Evolutionary conservation across 768 basidiomycete genomes (phyloP), one percentile per base, ranked within the genome.

Genomic region (Tricholoma bakamatsutake): DNA sequence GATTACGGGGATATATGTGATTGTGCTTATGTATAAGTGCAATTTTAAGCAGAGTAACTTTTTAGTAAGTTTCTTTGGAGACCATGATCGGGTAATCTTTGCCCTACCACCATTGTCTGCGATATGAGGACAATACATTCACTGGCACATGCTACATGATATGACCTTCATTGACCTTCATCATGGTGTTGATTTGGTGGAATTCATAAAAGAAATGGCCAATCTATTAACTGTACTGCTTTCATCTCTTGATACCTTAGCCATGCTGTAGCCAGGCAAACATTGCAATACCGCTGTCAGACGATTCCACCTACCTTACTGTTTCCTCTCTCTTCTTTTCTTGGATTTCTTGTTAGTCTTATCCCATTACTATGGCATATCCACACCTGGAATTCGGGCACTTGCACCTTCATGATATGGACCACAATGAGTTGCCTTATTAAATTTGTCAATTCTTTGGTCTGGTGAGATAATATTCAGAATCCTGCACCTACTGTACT

Each of bases 331-430:
- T 63, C 69, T 48, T 62, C 79, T 17, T 81, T 82, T 51, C 42
- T 78, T 4, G 74, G 76, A 2, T 78, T 80, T 57, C 4, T 82
- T 15, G 57, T 80, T 1, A 71, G 68, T 5, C 57, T 77, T 28
- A 72, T 83, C 8, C 81, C 84, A 6, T 64, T 81, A 2, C 75
- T 78, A 27, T 81, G 79, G 77, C 85, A 86, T 58, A 62, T 80
- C 12, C 67, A 69, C 60, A 72, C 76, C 0, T 74, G 75, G 73
- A 82, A 82, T 53, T 71, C 77, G 1, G 79, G 77, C 0, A 78
- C 78, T 1, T 75, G 75, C 54, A 54, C 73, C 31, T 80, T 67
- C 63, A 77, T 82, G 72, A 56, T 73, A 10, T 80, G 80, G 80
- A 62, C 73, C 0, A 64, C 73, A 0, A n/a, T 80, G 2, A 64